A percentile compares a stretch with the other conserved stretches of the same genome.
phyloP scores from a whole-genome alignment of 768 basidiomycete genomes.

The Suillus alpinus region DNA sequence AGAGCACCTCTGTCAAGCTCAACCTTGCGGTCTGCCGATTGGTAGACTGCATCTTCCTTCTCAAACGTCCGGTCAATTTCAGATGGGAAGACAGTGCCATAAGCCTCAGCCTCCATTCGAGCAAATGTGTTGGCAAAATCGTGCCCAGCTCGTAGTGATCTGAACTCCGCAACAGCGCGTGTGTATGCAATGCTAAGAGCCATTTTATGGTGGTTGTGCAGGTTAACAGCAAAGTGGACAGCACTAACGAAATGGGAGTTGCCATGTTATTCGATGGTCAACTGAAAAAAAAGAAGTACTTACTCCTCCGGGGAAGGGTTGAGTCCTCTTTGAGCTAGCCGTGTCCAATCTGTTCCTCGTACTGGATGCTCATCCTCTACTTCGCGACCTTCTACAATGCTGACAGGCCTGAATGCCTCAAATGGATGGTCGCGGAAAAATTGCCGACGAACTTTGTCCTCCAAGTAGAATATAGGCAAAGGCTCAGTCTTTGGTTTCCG shows the following conservation, averaged over 20 bases:
- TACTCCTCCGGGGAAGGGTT: conserved; percentile 92
- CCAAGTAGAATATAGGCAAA: conserved; percentile 67
- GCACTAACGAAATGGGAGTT: conserved; percentile 47
- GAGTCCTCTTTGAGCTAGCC: conserved; percentile 74
- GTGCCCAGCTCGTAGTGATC: conserved; percentile 81
- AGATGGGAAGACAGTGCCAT: conserved; percentile 66
- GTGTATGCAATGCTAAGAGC: conserved; percentile 81
- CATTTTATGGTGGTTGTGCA: conserved; percentile 61
- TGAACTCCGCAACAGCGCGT: conserved; percentile 79
- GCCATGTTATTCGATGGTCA: conserved; percentile 9
- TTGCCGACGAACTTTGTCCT: conserved; percentile 82
- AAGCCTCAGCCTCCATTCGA: conserved; percentile 71
- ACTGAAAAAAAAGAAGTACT: conserved; percentile 29
- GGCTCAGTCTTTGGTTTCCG: conserved; percentile 45
- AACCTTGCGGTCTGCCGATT: conserved; percentile 55
- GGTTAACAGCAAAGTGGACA: conserved; percentile 75
- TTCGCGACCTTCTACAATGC: conserved; percentile 67
- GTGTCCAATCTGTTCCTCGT: conserved; percentile 66
- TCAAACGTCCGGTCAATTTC: conserved; percentile 61
- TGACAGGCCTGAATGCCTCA: conserved; percentile 82
- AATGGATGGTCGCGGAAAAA: conserved; percentile 98
- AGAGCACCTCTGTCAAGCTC: conserved; percentile 58
- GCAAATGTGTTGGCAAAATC: conserved; percentile 77
- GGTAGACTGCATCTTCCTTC: conserved; percentile 59
- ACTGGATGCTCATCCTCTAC: conserved; percentile 58